Conservation (phyloP, 495 filamentous ascomycete species). For the Chaetomium fimeti region DNA sequence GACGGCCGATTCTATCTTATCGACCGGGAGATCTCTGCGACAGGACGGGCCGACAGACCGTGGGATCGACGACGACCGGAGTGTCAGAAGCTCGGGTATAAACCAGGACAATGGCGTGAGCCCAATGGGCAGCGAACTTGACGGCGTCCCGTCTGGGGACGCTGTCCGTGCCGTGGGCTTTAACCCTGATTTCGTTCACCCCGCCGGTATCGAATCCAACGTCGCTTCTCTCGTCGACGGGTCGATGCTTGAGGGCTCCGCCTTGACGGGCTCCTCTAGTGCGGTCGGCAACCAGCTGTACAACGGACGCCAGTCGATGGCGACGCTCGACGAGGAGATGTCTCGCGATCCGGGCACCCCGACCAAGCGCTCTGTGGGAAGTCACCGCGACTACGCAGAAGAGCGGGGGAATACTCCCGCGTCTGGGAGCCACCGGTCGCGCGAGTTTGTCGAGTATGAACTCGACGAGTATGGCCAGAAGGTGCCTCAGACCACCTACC, state of each 20-base stretch:
- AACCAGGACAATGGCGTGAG: conserved; percentile 61
- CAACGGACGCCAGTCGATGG: conserved; percentile 40
- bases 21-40: conserved; percentile 38
- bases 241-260: conserved; percentile 76
- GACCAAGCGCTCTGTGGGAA: conserved; percentile 38
- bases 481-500: conserved; percentile 40
- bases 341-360: conserved; percentile 37
- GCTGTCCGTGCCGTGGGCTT: conserved; percentile 65
- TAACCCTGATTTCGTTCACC: conserved; percentile 73
- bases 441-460: conserved; percentile 46
- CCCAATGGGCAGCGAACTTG: conserved; percentile 68
- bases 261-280: conserved; percentile 56
- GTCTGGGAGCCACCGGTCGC: conserved; percentile 36
- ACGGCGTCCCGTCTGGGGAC: conserved; percentile 61
- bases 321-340: conserved; percentile 34
- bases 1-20: conserved; percentile 46
- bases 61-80: conserved; percentile 44
- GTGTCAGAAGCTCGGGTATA: conserved; percentile 43
- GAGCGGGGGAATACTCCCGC: conserved; percentile 23
- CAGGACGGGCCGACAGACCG: conserved; percentile 39
- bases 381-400: conserved; percentile 28
- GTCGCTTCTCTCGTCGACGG: conserved; percentile 86
- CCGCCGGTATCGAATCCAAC: conserved; percentile 74
- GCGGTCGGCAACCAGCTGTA: conserved; percentile 35
- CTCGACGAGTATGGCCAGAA: conserved; percentile 56